Evolutionary conservation across 2,329 filamentous ascomycete genomes (phyloP).

Genomic region (Alternaria brassicicola): DNA sequence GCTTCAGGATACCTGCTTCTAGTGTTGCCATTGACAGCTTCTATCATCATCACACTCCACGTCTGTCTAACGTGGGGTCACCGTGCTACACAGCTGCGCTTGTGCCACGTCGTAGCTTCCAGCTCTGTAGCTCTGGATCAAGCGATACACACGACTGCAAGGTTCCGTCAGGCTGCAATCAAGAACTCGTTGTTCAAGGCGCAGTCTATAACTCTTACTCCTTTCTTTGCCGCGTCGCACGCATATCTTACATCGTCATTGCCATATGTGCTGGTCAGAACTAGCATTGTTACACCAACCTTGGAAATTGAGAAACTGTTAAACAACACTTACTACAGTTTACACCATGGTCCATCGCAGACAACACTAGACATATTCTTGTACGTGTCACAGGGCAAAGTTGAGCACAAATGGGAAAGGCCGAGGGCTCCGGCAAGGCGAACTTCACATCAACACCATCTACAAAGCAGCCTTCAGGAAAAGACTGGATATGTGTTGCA

Average conservation of each 20-base stretch:
- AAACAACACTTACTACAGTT: not conserved
- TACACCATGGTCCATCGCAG: not conserved
- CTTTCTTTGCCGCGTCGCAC: not conserved
- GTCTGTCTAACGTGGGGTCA: not conserved
- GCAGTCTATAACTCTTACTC: not conserved
- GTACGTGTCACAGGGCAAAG: not conserved
- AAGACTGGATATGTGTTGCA: not conserved
- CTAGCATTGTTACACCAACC: too few relatives aligned
- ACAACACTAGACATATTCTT: not conserved
- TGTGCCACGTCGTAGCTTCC: conserved; percentile 11
- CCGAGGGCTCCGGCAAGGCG: not conserved
- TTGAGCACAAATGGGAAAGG: not conserved
- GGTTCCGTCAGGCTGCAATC: conserved; percentile 11
- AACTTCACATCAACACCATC: not conserved
- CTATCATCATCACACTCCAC: not conserved
- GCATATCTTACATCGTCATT: not conserved
- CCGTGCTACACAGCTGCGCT: not conserved
- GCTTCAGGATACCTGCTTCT: not conserved
- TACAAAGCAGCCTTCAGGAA: not conserved
- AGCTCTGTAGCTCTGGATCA: conserved; percentile 4
- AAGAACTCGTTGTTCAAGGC: conserved; percentile 4
- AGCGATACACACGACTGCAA: conserved; percentile 13
- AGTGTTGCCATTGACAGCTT: not conserved
- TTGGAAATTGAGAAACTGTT: not conserved
- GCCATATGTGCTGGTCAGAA: not conserved